These are phyloP conservation scores for Flammula alnicola DNA, from an alignment of 1,284 basidiomycete genomes.

Conservation along the genomic window DNA sequence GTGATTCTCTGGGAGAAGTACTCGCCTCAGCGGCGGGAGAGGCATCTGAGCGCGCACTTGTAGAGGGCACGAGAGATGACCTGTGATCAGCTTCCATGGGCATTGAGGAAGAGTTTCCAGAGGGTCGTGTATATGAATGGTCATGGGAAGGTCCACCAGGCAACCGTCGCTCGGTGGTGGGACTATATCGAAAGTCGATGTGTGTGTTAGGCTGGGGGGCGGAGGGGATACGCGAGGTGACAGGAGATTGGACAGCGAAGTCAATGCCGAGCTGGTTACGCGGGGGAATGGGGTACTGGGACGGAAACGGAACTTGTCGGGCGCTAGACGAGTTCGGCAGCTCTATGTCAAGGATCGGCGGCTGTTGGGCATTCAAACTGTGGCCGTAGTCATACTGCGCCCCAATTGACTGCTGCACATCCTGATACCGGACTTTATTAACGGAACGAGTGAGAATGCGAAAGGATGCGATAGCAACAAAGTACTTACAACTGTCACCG, in stretches of 20 bases:
- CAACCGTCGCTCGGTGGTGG: slow-evolving; percentile 47
- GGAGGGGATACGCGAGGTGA: slow-evolving; percentile 44
- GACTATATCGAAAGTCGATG: slow-evolving; percentile 42
- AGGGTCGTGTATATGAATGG: slow-evolving; percentile 38
- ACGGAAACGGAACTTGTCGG: slow-evolving; percentile 40
- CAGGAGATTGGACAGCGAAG: slow-evolving; percentile 42
- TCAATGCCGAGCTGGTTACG: slow-evolving; percentile 50
- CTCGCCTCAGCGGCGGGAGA: slow-evolving; percentile 32
- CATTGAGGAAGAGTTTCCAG: slow-evolving; percentile 32
- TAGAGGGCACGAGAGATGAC: slow-evolving; percentile 38
- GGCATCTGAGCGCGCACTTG: slow-evolving; percentile 40
- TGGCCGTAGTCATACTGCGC: slow-evolving; percentile 52
- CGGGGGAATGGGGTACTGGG: slow-evolving; percentile 38
- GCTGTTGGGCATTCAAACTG: slow-evolving; percentile 44
- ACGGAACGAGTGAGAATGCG: slow-evolving; percentile 46
- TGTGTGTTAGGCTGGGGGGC: slow-evolving; percentile 34
- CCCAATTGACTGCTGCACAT: slow-evolving; percentile 53
- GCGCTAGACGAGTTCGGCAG: slow-evolving; percentile 38
- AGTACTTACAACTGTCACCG: slow-evolving; percentile 51
- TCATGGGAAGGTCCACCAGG: slow-evolving; percentile 50
- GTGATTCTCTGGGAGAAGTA: slow-evolving; percentile 40
- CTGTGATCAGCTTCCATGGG: slow-evolving; percentile 44
- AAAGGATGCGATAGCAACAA: slow-evolving; percentile 46
- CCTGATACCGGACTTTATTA: slow-evolving; percentile 74
- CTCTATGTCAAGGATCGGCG: slow-evolving; percentile 51